These are phyloP conservation scores for Delonix regia DNA, from an alignment of 306 rosid species.

Conservation along the genomic window DNA sequence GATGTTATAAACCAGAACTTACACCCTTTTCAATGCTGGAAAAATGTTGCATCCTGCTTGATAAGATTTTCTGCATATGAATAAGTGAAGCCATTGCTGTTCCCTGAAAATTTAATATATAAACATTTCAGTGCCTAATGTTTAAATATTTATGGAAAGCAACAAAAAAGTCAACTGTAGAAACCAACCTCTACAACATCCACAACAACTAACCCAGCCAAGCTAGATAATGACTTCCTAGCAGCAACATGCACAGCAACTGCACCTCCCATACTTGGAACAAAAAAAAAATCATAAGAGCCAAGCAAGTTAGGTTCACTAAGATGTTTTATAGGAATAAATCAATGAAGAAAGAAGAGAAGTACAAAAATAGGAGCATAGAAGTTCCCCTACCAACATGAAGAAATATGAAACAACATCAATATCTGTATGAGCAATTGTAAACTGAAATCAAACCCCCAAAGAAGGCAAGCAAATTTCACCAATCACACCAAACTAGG, in stretches of 20 bases:
- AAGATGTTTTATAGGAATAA: constrained; percentile 34
- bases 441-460: constrained; percentile 20
- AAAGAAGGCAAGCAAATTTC: constrained; percentile 20
- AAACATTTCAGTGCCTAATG: constrained; percentile 27
- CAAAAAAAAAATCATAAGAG: background rate
- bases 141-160: constrained; percentile 30
- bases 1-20: constrained; percentile 25
- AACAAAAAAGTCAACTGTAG: constrained; percentile 15
- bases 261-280: constrained; percentile 93
- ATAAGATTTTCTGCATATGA: constrained; percentile 95
- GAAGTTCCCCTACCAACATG: background rate
- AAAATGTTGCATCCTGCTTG: constrained; percentile 87
- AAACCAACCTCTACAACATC: constrained; percentile 95
- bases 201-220: constrained; percentile 94
- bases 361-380: constrained; percentile 19
- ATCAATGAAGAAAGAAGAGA: constrained; percentile 12
- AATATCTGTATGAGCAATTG: constrained; percentile 29
- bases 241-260: constrained; percentile 95
- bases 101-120: constrained; percentile 68
- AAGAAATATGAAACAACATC: background rate
- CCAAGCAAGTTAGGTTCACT: constrained; percentile 24
- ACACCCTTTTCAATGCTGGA: constrained; percentile 91
- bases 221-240: constrained; percentile 60
- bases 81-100: constrained; percentile 93
- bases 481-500: constrained; percentile 28